Evolutionary conservation across 495 filamentous ascomycete species (phyloP).

Genomic region (Hypomontagnella submonticulosa): DNA sequence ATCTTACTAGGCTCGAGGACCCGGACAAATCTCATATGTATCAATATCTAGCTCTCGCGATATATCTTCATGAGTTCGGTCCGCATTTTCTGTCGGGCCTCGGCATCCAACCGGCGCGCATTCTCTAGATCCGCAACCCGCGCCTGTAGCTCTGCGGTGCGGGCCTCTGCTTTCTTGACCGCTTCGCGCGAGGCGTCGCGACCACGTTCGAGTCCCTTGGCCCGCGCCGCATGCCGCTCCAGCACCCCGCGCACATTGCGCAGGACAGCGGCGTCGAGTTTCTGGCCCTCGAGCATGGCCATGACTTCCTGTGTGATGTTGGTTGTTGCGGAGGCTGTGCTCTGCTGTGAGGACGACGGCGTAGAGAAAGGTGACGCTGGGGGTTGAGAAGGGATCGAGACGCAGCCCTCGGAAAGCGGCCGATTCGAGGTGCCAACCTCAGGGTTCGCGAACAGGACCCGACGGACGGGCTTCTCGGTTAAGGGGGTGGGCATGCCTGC

Average conservation of each 20-base stretch:
- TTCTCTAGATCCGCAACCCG: constrained; percentile 62
- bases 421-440: constrained; percentile 17
- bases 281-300: constrained; percentile 59
- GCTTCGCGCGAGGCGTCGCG: constrained; percentile 70
- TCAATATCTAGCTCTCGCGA: constrained; percentile 19
- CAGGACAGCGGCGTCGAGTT: constrained; percentile 54
- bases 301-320: constrained; percentile 64
- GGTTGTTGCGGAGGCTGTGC: background rate
- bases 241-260: constrained; percentile 61
- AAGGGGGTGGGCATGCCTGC: constrained; percentile 45
- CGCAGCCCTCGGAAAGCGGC: constrained; percentile 20
- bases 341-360: constrained; percentile 16
- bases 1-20: no score
- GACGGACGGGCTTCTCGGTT: constrained; percentile 39
- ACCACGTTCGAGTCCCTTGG: constrained; percentile 67
- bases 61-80: constrained; percentile 37
- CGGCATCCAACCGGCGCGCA: constrained; percentile 60
- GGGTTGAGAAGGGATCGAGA: constrained; percentile 5
- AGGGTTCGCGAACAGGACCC: constrained; percentile 36
- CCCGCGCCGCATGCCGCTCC: constrained; percentile 65
- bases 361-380: background rate
- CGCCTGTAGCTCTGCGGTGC: constrained; percentile 63
- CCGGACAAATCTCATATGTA: no score
- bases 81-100: constrained; percentile 37
- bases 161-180: constrained; percentile 69